Conservation (phyloP, 2,329 filamentous ascomycete species). For the Chrysoporthe deuterocubensis region DNA sequence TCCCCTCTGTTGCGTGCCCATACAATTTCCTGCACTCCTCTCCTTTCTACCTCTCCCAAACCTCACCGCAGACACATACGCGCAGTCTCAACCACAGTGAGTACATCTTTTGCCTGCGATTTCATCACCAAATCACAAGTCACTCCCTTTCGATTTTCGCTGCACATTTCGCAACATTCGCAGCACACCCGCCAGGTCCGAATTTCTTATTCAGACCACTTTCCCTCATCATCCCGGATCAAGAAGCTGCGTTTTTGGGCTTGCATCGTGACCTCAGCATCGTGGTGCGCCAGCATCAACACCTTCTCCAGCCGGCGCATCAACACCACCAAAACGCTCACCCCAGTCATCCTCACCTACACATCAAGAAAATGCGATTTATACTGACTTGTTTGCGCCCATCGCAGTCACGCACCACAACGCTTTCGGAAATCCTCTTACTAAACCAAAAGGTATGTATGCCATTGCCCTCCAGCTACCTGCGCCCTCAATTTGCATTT, state of each 20-base stretch:
- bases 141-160: slow-evolving; percentile 33
- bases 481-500: slow-evolving; percentile 43
- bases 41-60: slow-evolving; percentile 60
- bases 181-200: slow-evolving; percentile 11
- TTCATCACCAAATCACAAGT: slow-evolving; percentile 44
- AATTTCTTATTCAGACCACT: slow-evolving; percentile 16
- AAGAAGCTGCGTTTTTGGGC: slow-evolving; percentile 19
- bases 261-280: slow-evolving; percentile 17
- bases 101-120: slow-evolving; percentile 27
- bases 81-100: slow-evolving; percentile 43
- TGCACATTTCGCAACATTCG: slow-evolving; percentile 24
- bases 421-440: slow-evolving; percentile 30
- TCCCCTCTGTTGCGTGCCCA: slow-evolving; percentile 57
- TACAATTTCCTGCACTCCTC: slow-evolving; percentile 58
- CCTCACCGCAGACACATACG: slow-evolving; percentile 54
- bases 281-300: slow-evolving; percentile 27
- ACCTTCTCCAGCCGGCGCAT: slow-evolving; percentile 28
- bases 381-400: slow-evolving; percentile 26
- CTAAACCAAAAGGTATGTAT: slow-evolving; percentile 43
- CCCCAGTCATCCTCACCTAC: slow-evolving; percentile 4
- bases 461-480: slow-evolving; percentile 32
- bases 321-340: slow-evolving; percentile 27
- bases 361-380: slow-evolving; percentile 9
- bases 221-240: slow-evolving; percentile 14
- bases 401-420: slow-evolving; percentile 36